Conservation (phyloP, 306 rosid genomes). For the barrel medic (Medicago truncatula) region MtrunA17r5.0-ANR NC_053043.1:3664001-3664500, state of each 20-base stretch:
- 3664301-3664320: conserved; percentile 86
- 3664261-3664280: conserved; percentile 39
- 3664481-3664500: conserved; percentile 84
- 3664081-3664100: too few species aligned
- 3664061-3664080: too few species aligned
- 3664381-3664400: conserved; percentile 96
- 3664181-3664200: too few species aligned
- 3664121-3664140: too few species aligned
- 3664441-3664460: conserved; percentile 95
- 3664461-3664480: conserved; percentile 90
- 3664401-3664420: conserved; percentile 82
- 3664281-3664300: conserved; percentile 93
- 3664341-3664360: conserved; percentile 91
- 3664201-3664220: too few species aligned
- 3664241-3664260: conserved; percentile 25
- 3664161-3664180: too few species aligned
- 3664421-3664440: conserved; percentile 95
- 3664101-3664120: too few species aligned
- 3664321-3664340: conserved; percentile 92
- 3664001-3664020: background rate
- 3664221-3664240: background rate
- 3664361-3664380: conserved; percentile 91
- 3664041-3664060: background rate
- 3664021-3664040: background rate
- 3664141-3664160: too few species aligned